Percentiles rank a stretch among this genome's conserved stretches.
Evolutionary conservation across 768 basidiomycete genomes (phyloP).

Genomic region (Suillus decipiens): DNA sequence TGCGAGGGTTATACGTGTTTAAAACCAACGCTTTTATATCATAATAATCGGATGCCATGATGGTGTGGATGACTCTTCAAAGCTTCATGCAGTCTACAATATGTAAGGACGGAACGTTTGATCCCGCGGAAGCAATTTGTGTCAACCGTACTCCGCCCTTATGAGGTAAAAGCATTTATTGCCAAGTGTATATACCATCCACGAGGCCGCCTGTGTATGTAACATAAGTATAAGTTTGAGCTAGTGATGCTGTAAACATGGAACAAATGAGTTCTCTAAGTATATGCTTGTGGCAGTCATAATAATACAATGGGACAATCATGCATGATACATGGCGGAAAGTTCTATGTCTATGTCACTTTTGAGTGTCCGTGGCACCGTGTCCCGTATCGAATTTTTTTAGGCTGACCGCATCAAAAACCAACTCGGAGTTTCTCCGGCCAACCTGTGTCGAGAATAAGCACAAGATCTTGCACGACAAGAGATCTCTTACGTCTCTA

Average conservation of each 20-base stretch:
- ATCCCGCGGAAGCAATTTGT: too few species aligned
- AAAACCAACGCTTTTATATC: neutral
- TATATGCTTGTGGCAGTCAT: neutral
- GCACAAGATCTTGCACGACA: neutral
- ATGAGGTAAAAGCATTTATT: neutral
- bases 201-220: neutral
- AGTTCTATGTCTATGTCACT: neutral
- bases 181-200: neutral
- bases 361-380: neutral
- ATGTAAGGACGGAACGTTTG: too few species aligned
- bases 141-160: neutral
- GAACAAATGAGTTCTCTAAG: neutral
- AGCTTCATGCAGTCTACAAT: neutral
- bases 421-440: constrained; percentile 20
- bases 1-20: neutral
- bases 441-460: constrained; percentile 12
- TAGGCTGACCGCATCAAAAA: constrained; percentile 20
- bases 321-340: neutral
- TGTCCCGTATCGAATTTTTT: constrained; percentile 16
- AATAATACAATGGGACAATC: neutral
- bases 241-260: neutral
- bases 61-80: neutral
- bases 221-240: neutral
- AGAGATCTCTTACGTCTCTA: constrained; percentile 15
- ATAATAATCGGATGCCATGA: neutral